Percentiles rank a stretch among this genome's conserved stretches.
These are phyloP conservation scores for Volvariella volvacea DNA, from an alignment of 1,284 basidiomycete genomes.

Conservation along the genomic window DNA sequence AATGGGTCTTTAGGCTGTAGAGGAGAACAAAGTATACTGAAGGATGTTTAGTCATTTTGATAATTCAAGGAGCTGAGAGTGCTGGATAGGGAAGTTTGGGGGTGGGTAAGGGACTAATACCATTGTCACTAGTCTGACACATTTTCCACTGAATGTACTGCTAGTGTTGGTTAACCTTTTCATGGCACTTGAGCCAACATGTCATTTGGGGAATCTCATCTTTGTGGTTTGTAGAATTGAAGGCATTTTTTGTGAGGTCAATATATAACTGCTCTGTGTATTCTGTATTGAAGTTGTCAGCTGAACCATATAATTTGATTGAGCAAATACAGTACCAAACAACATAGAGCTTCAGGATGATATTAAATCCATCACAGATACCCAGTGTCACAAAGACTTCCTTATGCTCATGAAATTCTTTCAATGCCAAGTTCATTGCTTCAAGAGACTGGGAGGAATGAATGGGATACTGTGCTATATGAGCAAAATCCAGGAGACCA, in stretches of 20 bases:
- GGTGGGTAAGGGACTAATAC: too few relatives aligned
- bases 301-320: slow-evolving; percentile 1
- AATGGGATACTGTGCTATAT: background rate
- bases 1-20: slow-evolving; percentile 1
- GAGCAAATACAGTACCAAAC: background rate
- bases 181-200: slow-evolving; percentile 5
- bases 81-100: background rate
- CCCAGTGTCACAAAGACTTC: background rate
- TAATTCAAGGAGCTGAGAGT: too few relatives aligned
- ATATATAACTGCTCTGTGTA: slow-evolving; percentile 5
- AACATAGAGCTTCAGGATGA: background rate
- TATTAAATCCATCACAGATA: background rate
- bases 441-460: background rate
- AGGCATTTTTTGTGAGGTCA: slow-evolving; percentile 7
- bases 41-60: background rate
- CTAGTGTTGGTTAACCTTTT: background rate
- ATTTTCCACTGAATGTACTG: slow-evolving; percentile 1
- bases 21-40: slow-evolving; percentile 1
- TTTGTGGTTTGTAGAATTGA: slow-evolving; percentile 5
- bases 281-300: slow-evolving; percentile 4
- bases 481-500: background rate
- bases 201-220: slow-evolving; percentile 8
- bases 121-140: too few relatives aligned
- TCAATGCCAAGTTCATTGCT: background rate
- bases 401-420: background rate